Evolutionary conservation across 2,329 filamentous ascomycete species (phyloP), one percentile per base, ranked within the genome.

Genomic region (Torrubiellomyces zombiae): DNA sequence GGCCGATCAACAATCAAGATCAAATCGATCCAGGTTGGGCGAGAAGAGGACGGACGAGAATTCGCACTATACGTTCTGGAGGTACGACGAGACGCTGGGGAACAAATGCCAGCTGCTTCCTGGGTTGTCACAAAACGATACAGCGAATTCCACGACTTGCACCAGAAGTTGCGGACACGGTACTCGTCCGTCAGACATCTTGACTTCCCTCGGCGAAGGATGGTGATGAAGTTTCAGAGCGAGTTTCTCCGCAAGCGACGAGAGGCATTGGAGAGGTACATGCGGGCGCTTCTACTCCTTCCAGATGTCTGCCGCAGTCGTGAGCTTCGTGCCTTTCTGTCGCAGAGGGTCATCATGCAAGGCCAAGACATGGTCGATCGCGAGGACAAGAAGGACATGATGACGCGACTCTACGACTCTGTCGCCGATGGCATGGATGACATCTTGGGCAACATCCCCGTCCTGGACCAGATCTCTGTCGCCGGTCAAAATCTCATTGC

Each of bases 371-470:
- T 62, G 14, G 50, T 68, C 24, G 63, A 64, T 25, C 61, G 58
- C 6, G 69, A 76, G 27, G 69, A 69, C 39, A 79, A 78, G 49
- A 76, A 67, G 45, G 80, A 95, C 45, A 85, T 98, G 47, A 89
- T 98, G 34, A 83, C 81, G 1, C 74, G 89, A 4, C 72, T 98
- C 23, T 98, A 95, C 53, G 91, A 91, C 46, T 95, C 86, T 1
- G 86, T 98, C 13, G 80, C 86, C 1, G 89, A 98, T 44, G 89
- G 91, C 17, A 91, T 98, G 76, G 89, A 98, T 45, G 89, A 98
- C 39, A 91, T 98, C 27, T 59, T 98, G 4, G 89, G 89, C 28
- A 95, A 93, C 44, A 86, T 95, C 21, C 82, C 89, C 2, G 85
- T 94, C 0, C 64, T 98, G 16, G 89, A 98, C 40, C 89, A 95